A percentile compares a stretch with the other conserved stretches of the same genome.
Evolutionary conservation across 371 early-diverging fungal species (phyloP).

Genomic region (Mortierella sp.): DNA sequence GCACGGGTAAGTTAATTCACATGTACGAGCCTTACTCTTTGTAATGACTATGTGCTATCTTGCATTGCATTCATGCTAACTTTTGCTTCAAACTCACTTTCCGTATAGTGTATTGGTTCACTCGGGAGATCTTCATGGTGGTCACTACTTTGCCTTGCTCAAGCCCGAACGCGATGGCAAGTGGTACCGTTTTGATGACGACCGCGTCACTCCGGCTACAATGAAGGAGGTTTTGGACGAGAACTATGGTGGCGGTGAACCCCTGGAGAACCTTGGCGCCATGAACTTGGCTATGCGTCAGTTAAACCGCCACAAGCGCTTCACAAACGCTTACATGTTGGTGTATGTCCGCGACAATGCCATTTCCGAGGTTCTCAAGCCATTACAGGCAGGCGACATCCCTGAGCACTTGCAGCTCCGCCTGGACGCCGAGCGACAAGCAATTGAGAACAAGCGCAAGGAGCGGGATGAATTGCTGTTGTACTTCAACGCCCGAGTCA

Average conservation of each 20-base stretch:
- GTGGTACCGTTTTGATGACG: conserved; percentile 99
- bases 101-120: conserved; percentile 93
- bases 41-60: neutral
- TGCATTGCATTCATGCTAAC: neutral
- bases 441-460: conserved; percentile 36
- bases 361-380: conserved; percentile 79
- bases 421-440: conserved; percentile 34
- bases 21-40: neutral
- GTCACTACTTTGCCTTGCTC: conserved; percentile 98
- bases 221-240: conserved; percentile 95
- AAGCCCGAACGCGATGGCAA: conserved; percentile 83
- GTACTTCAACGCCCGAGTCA: conserved; percentile 35
- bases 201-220: conserved; percentile 91
- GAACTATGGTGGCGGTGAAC: conserved; percentile 89
- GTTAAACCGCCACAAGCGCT: conserved; percentile 70
- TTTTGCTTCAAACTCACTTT: neutral
- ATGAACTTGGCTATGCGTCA: conserved; percentile 54
- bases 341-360: conserved; percentile 91
- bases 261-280: conserved; percentile 61
- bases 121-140: conserved; percentile 95
- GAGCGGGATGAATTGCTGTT: conserved; percentile 47
- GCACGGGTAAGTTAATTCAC: conserved; percentile 76
- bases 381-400: conserved; percentile 76
- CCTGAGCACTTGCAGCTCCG: conserved; percentile 85
- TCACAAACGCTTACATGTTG: conserved; percentile 98